Base-by-base conservation (phyloP, 2,329 filamentous ascomycete genomes). In the Fulvia fulva region DNA sequence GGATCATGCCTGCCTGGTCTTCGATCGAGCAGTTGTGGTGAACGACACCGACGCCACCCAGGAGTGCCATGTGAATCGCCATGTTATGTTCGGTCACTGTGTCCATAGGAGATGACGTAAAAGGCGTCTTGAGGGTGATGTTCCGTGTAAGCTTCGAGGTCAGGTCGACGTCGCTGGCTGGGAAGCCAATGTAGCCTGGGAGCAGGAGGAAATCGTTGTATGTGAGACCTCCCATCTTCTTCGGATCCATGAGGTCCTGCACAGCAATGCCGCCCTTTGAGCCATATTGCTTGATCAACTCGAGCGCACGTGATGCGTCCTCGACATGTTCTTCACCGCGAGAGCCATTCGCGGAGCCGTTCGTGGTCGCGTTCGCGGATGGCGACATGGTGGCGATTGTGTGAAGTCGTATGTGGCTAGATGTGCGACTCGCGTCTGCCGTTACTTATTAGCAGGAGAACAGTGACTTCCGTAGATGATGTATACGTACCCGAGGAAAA, bases 11-110 rank as follows among this genome's bases (percentile, higher is more conserved):
- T 66, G 94, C 94, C 81, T 99, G 94, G 56, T 90, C 90, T 26
- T 97, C 91, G 28, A 92, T 85, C n/a, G 92, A 94, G 84, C 94
- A 99, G 82, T 99, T 99, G 85, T 99, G 94, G 82, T 99, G 94
- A 68, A 99, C 96, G 68, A 99, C 91, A 79, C 94, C 90, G 19
- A 95, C 81, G 71, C 90, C 90, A 69, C 90, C 90, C 73, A 94
- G 88, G 30, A 94, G 83, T 53, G 90, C 90, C 83, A 95, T 96
- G 80, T 97, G 90, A 70, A 99, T 97, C 65, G 94, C 95, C 95
- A 99, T 99, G 76, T 96, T 93, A 79, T 96, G 90, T 81, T 99
- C 94, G 45, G 95, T 99, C 74, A 99, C 94, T 9, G 94, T 99
- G 80, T 99, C 94, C 94, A 99, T 99, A 71, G 95, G 94, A 41